Evolutionary conservation across 768 basidiomycete species (phyloP).

Genomic region (Brasilioporus rufonigricans): DNA sequence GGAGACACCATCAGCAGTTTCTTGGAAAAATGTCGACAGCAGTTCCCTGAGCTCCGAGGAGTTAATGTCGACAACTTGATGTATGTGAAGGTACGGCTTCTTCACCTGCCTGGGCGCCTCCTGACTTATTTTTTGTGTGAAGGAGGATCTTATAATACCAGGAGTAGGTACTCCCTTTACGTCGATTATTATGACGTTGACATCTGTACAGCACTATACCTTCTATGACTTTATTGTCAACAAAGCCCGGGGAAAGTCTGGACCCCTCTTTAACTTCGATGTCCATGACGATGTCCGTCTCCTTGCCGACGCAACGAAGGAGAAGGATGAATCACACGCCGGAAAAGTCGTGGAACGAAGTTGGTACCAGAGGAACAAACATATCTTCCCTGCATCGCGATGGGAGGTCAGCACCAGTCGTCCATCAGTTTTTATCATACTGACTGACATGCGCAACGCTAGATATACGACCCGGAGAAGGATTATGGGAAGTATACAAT

Average conservation of each 20-base stretch:
- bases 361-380: constrained; percentile 95
- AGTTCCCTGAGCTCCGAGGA: constrained; percentile 89
- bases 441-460: background rate
- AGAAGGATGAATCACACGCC: constrained; percentile 98
- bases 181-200: background rate
- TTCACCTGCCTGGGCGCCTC: background rate
- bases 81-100: constrained; percentile 83
- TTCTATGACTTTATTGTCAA: constrained; percentile 99
- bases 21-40: constrained; percentile 88
- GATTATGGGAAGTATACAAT: constrained; percentile 92
- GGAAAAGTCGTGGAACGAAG: constrained; percentile 97
- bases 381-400: constrained; percentile 94
- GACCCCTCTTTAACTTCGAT: constrained; percentile 97
- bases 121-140: constrained; percentile 7
- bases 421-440: background rate
- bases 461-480: constrained; percentile 95
- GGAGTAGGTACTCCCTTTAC: constrained; percentile 56
- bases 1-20: constrained; percentile 87
- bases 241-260: constrained; percentile 97
- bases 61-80: constrained; percentile 95
- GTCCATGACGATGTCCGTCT: constrained; percentile 98
- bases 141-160: constrained; percentile 98
- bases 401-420: constrained; percentile 72
- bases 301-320: constrained; percentile 89
- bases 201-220: constrained; percentile 76